Base-by-base conservation (phyloP, 176 grass and related monocot genomes). In the Dendrocalamus sinicus region DNA sequence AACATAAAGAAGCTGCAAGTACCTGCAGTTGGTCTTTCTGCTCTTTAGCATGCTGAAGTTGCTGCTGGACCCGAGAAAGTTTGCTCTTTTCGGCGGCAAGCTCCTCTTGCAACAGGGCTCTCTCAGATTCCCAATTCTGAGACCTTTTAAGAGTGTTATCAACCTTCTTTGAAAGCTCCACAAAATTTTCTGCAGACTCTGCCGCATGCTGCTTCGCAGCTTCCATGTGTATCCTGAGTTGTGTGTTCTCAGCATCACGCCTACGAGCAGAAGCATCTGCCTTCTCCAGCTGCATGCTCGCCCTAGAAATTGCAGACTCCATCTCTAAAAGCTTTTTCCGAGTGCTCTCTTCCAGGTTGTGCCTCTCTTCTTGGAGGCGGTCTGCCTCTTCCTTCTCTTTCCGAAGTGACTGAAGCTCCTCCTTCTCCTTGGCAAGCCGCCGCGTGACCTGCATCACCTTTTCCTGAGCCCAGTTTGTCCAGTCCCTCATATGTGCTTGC, bases 401-500 rank as follows among this genome's bases (percentile, higher is more conserved):
- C 48, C 94, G 85, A 44, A 96, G 90, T 37, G 81, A 81, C 69
- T 96, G 90, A 51, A 96, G 90, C 72, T 91, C 96, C 35, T 92
- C 90, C 72, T 91, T 99, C 67, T 99, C 96, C 65, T 94, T 99
- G 20, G 86, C 87, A 55, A 99, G 86, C 82, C 96, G 91, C 14
- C 87, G 88, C 4, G 96, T 83, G 3, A 95, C 96, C 78, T 96
- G 96, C 96, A 96, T 99, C 81, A 99, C 96, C 76, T 99, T 99
- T 64, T 94, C 84, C 76, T 96, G 94, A 66, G 96, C 96, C 96
- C 96, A 99, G 50, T 99, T 90, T 67, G 86, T 92, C 93, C 96
- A 99, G 77, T 92, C 89, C 77, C 83, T 87, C 86, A 93, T 89
- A 35, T 92, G 89, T 8, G 84, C 84, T 83, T 96, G 94, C 51